Evolutionary conservation across 495 filamentous ascomycete species (phyloP).

Genomic region (Xylona heveae): DNA sequence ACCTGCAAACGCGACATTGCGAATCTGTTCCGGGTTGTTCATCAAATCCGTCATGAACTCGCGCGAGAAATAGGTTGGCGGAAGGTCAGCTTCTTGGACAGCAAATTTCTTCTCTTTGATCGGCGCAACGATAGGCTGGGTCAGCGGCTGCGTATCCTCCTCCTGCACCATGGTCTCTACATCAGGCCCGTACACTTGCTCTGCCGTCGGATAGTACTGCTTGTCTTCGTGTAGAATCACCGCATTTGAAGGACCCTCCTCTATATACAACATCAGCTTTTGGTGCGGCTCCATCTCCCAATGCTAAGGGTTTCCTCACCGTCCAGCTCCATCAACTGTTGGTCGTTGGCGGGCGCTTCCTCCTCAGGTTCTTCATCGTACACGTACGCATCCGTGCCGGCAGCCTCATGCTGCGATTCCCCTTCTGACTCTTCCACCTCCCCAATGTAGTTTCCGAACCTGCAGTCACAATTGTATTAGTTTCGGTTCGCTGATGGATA

Average conservation of each 20-base stretch:
- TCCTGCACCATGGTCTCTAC: constrained; percentile 94
- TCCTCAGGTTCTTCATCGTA: constrained; percentile 53
- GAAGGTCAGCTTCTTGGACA: constrained; percentile 76
- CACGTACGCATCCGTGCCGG: constrained; percentile 50
- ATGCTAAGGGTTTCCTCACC: constrained; percentile 21
- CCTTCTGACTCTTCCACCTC: constrained; percentile 78
- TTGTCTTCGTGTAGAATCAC: constrained; percentile 97
- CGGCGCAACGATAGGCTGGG: constrained; percentile 83
- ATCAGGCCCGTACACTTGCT: constrained; percentile 81
- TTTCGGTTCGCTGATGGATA: neutral
- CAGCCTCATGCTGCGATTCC: constrained; percentile 53
- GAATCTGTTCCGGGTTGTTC: constrained; percentile 83
- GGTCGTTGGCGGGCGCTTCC: constrained; percentile 39
- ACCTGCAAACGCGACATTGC: constrained; percentile 79
- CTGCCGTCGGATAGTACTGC: constrained; percentile 93
- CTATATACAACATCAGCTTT: constrained; percentile 12
- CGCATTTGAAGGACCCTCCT: constrained; percentile 88
- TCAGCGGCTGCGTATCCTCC: constrained; percentile 84
- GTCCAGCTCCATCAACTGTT: constrained; percentile 90
- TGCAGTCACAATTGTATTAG: constrained; percentile 12
- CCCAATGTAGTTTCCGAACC: constrained; percentile 92
- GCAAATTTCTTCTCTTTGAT: constrained; percentile 90
- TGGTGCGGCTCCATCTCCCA: neutral
- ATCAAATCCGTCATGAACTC: constrained; percentile 92
- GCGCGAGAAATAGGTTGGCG: constrained; percentile 66